phyloP scores from a whole-genome alignment of 2,329 filamentous ascomycete species.

The Curvularia verruculosa region DNA sequence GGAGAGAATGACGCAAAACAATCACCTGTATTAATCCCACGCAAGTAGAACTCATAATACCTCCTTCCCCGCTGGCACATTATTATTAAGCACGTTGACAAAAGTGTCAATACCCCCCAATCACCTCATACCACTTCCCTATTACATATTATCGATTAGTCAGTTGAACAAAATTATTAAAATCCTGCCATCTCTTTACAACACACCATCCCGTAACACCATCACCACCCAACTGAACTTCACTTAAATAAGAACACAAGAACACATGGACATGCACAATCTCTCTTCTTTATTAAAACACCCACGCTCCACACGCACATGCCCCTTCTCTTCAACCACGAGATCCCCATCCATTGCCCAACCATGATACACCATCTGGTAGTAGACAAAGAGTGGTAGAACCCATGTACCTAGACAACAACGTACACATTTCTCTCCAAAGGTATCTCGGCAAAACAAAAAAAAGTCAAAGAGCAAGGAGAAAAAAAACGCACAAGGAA shows the following conservation, averaged over 20 bases:
- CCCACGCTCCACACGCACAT: neutral
- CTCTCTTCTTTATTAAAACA: neutral
- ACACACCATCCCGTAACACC: neutral
- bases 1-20: neutral
- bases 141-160: neutral
- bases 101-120: too few species aligned
- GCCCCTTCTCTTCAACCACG: neutral
- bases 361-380: neutral
- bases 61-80: too few species aligned
- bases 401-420: constrained; percentile 14
- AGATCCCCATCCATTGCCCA: neutral
- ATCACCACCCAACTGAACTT: neutral
- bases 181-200: too few species aligned
- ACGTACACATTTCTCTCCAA: constrained; percentile 17
- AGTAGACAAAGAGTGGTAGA: neutral
- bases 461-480: constrained; percentile 1
- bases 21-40: neutral
- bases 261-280: neutral
- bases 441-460: constrained; percentile 17
- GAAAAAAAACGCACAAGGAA: neutral
- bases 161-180: neutral
- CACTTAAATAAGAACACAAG: neutral
- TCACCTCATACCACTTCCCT: too few species aligned
- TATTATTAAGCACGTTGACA: too few species aligned
- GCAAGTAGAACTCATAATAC: neutral